Evolutionary conservation across 2,329 filamentous ascomycete species (phyloP).

Genomic region (Proliferodiscus dingleyae): DNA sequence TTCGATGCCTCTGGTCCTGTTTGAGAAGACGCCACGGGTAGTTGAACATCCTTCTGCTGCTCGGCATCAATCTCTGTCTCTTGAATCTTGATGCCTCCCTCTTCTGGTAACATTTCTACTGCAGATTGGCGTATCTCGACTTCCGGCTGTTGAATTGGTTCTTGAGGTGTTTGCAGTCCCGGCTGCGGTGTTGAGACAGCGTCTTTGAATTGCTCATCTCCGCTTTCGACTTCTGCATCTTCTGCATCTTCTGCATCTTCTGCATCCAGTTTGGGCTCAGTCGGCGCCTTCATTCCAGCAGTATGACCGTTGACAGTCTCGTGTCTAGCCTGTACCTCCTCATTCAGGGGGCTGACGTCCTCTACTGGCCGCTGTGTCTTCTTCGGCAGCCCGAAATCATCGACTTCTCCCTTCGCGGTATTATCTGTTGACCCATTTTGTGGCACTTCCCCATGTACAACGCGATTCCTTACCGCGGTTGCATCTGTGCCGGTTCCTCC

Average conservation of each 20-base stretch:
- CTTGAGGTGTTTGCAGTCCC: slow-evolving; percentile 10
- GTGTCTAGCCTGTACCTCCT: background rate
- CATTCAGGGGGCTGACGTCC: slow-evolving; percentile 1
- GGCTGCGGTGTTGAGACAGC: slow-evolving; percentile 30
- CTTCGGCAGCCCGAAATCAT: slow-evolving; percentile 69
- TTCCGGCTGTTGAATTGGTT: slow-evolving; percentile 13
- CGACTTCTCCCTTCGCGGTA: slow-evolving; percentile 43
- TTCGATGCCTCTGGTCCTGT: slow-evolving; percentile 4
- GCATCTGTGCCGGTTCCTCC: slow-evolving; percentile 20
- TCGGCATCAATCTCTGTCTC: slow-evolving; percentile 11
- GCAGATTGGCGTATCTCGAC: slow-evolving; percentile 11
- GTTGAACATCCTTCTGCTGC: slow-evolving; percentile 4
- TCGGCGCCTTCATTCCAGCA: slow-evolving; percentile 1
- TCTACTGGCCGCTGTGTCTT: slow-evolving; percentile 39
- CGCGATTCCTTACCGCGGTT: slow-evolving; percentile 17
- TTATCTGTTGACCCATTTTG: too few species aligned
- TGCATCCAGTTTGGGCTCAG: slow-evolving; percentile 17
- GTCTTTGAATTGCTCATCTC: slow-evolving; percentile 38
- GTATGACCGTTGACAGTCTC: slow-evolving; percentile 13
- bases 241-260: slow-evolving; percentile 17
- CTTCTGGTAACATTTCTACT: slow-evolving; percentile 2
- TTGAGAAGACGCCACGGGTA: slow-evolving; percentile 6
- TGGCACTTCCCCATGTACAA: slow-evolving; percentile 11
- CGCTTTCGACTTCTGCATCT: slow-evolving; percentile 33
- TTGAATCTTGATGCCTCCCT: background rate